A percentile compares a stretch with the other conserved stretches of the same genome.
Evolutionary conservation across 805 yeast genomes (phyloP).

Genomic region (Candida manassasensis): DNA sequence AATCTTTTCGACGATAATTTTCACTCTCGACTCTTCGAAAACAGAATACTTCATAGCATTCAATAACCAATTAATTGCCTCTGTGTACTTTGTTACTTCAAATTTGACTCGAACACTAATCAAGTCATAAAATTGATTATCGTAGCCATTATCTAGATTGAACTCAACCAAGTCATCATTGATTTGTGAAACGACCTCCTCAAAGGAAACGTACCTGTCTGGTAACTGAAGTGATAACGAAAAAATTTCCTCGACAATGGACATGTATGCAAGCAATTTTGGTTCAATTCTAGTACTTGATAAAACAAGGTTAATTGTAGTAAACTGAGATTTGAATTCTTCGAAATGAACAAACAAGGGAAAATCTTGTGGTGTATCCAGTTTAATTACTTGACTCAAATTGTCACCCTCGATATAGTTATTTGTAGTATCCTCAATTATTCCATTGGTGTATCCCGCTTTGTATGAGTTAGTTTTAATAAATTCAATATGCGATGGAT

Average conservation of each 20-base stretch:
- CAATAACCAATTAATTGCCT: slow-evolving; percentile 73
- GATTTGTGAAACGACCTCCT: slow-evolving; percentile 67
- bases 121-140: slow-evolving; percentile 61
- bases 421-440: slow-evolving; percentile 21
- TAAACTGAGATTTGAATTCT: slow-evolving; percentile 72
- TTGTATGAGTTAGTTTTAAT: slow-evolving; percentile 64
- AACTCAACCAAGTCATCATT: slow-evolving; percentile 70
- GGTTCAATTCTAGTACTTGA: slow-evolving; percentile 51
- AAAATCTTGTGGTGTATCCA: slow-evolving; percentile 41
- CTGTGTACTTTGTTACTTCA: slow-evolving; percentile 53
- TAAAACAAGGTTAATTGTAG: slow-evolving; percentile 59
- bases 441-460: slow-evolving; percentile 44
- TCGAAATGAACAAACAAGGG: slow-evolving; percentile 78
- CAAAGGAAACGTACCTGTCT: slow-evolving; percentile 54
- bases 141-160: slow-evolving; percentile 52
- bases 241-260: slow-evolving; percentile 60
- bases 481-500: slow-evolving; percentile 69
- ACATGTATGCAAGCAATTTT: slow-evolving; percentile 57
- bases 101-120: slow-evolving; percentile 59
- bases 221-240: slow-evolving; percentile 65
- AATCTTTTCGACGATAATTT: slow-evolving; percentile 58
- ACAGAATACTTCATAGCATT: slow-evolving; percentile 60
- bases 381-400: slow-evolving; percentile 12
- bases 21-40: slow-evolving; percentile 70
- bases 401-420: slow-evolving; percentile 18